These are phyloP conservation scores for Zygoascus sp. DNA, from an alignment of 1,139 yeast genomes.

Conservation along the genomic window DNA sequence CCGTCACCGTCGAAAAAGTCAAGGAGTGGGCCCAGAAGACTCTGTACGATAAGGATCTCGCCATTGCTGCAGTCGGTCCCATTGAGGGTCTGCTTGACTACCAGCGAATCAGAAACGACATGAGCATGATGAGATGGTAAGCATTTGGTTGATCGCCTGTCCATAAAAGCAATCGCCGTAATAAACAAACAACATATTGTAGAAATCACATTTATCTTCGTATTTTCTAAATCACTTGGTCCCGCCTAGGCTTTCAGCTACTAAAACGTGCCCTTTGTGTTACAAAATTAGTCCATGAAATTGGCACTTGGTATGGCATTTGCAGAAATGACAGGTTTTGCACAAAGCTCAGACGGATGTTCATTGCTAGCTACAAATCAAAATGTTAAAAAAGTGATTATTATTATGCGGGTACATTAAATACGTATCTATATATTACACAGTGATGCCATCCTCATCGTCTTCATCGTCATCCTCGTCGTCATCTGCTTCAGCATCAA, in stretches of 20 bases:
- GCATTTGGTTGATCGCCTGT: background rate
- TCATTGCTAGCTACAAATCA: background rate
- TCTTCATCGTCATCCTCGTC: slow-evolving; percentile 49
- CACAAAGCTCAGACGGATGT: too few species aligned
- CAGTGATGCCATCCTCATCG: slow-evolving; percentile 18
- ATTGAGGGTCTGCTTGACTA: slow-evolving; percentile 60
- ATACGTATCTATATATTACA: slow-evolving; percentile 9
- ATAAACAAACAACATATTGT: background rate
- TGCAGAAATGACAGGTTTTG: too few species aligned
- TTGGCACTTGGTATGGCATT: too few species aligned
- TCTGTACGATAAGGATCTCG: slow-evolving; percentile 72
- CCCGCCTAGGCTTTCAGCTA: too few species aligned
- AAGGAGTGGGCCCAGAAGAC: slow-evolving; percentile 85
- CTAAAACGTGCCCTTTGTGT: too few species aligned
- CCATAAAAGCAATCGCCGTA: background rate
- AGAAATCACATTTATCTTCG: background rate
- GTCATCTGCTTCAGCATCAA: slow-evolving; percentile 46
- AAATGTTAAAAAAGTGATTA: background rate
- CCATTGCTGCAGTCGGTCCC: slow-evolving; percentile 87
- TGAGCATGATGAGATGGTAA: slow-evolving; percentile 37
- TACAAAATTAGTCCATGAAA: too few species aligned
- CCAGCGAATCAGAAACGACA: slow-evolving; percentile 45
- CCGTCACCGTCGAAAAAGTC: slow-evolving; percentile 74
- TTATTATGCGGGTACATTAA: background rate
- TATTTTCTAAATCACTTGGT: background rate